Base-by-base conservation (phyloP, 2,329 filamentous ascomycete species). In the Botryotinia calthae region DNA sequence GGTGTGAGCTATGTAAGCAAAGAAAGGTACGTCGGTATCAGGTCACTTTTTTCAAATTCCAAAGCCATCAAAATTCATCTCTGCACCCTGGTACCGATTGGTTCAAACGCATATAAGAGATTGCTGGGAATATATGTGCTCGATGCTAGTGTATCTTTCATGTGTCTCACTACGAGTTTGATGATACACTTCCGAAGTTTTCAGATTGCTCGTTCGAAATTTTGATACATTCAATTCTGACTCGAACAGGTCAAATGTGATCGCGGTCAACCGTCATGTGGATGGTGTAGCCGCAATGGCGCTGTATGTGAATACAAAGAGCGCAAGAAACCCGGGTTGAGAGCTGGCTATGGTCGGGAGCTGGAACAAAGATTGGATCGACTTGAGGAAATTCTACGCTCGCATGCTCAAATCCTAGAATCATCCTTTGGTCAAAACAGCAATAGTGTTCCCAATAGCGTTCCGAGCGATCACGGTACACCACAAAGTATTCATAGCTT, bases 1-100 rank as follows among this genome's bases (percentile, higher is more conserved):
- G 89, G 79, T 91, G 93, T 80, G 93, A 95, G 82, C 86, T 92
- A 69, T 94, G 92, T 84, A 94, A 95, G 82, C 90, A 92, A 81
- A 86, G 93, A 84, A 95, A 95, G 86, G 92, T 93, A 82, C 42
- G 70, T 40, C 31, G 44, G 51, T 28, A 58, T 72, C 40, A 72
- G 51, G 48, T 28, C 48, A 54, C 20, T 12, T 25, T 42, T 20
- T 68, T 31, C 34, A 37, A n/a, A n/a, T 5, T 22, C 16, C 18
- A 56, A 42, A 12, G 42, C 54, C 25, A 6, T 59, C 62, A 51
- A 44, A 31, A 2, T 28, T 7, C 25, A 20, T 61, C 48, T 42
- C 48, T 28, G 42, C 18, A 56, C 37, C 12, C n/a, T 22, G 10
- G 10, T 56, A 28, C 42, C 18, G 2, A 40, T 68, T 25, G 28